Evolutionary conservation across 2,329 filamentous ascomycete species (phyloP).

Genomic region (Aspergillus thermomutatus): DNA sequence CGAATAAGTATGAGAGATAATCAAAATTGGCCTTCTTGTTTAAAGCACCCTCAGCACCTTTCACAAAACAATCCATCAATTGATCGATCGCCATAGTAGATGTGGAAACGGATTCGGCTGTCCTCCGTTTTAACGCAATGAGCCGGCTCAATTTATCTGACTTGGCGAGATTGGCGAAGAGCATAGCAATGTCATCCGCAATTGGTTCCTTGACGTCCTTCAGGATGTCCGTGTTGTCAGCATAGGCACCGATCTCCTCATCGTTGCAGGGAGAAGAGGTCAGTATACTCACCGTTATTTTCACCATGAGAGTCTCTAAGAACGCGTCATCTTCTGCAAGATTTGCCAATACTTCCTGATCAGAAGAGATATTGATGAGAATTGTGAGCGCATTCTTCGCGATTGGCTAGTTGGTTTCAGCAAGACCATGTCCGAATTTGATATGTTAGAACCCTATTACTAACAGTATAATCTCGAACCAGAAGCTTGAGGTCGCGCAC

Average conservation of each 20-base stretch:
- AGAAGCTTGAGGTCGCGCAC: constrained; percentile 85
- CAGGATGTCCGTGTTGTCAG: constrained; percentile 6
- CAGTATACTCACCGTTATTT: constrained; percentile 69
- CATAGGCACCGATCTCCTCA: not conserved
- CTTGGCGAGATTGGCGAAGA: constrained; percentile 89
- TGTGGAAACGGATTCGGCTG: constrained; percentile 67
- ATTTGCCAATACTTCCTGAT: constrained; percentile 68
- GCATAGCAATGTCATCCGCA: constrained; percentile 82
- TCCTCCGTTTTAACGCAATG: constrained; percentile 62
- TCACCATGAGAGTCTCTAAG: constrained; percentile 66
- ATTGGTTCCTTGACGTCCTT: constrained; percentile 64
- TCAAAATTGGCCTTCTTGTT: constrained; percentile 86
- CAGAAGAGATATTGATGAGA: constrained; percentile 79
- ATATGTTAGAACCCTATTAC: constrained; percentile 25
- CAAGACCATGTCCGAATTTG: not conserved
- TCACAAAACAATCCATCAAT: constrained; percentile 92
- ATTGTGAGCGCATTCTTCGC: constrained; percentile 84
- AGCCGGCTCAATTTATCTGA: constrained; percentile 69
- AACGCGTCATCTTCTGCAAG: constrained; percentile 79
- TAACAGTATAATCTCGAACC: constrained; percentile 75
- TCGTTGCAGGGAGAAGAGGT: constrained; percentile 1
- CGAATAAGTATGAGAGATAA: constrained; percentile 91
- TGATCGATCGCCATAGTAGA: constrained; percentile 80
- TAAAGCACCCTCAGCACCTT: constrained; percentile 75
- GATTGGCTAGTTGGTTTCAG: constrained; percentile 60